Evolutionary conservation across 768 basidiomycete genomes (phyloP), one percentile per base, ranked within the genome.

Genomic region (Tubosaeta sp.): DNA sequence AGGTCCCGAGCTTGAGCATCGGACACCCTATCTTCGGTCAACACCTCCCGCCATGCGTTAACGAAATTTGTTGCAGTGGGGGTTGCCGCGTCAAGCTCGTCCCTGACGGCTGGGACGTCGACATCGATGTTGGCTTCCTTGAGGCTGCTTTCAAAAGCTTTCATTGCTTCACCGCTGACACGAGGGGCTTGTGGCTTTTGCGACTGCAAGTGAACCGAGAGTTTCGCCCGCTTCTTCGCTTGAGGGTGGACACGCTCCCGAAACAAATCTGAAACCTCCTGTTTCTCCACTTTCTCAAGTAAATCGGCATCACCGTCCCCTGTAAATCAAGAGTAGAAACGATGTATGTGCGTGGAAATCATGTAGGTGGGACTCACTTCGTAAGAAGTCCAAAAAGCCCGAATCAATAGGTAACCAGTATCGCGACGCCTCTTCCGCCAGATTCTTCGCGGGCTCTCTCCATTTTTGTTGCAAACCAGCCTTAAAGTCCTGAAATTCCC

Each of bases 361-460:
- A 49, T 19, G 43, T 13, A 16, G 29, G 38, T 37, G 25, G 14
- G 11, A 79, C 86, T 68, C 66, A 93, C 95, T 80, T 65, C 88
- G 79, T 53, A 81, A 70, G 75, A 98, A 99, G 71, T 97, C 94
- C 57, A 84, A 81, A 59, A 88, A 91, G 5, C 93, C 88, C 22
- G 78, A 82, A 56, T 82, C 81, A 55, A 98, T 83, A 46, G 89
- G 82, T 16, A 63, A 59, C 74, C 86, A 85, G 63, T 85, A 91
- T 55, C 76, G 74, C n/a, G 72, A 70, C 3, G 76, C 72, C 72
- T 99, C 97, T 63, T 95, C 89, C 8, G 74, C 73, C 45, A 98
- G 69, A 66, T 97, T 97, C 78, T 98, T 97, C 61, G 85, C 76
- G 33, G 82, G 86, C 65, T 98, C 94, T 52, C 82, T 72, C 84